Conservation (phyloP, 2,329 filamentous ascomycete species). For the Dactylellina drechsleri region DNA sequence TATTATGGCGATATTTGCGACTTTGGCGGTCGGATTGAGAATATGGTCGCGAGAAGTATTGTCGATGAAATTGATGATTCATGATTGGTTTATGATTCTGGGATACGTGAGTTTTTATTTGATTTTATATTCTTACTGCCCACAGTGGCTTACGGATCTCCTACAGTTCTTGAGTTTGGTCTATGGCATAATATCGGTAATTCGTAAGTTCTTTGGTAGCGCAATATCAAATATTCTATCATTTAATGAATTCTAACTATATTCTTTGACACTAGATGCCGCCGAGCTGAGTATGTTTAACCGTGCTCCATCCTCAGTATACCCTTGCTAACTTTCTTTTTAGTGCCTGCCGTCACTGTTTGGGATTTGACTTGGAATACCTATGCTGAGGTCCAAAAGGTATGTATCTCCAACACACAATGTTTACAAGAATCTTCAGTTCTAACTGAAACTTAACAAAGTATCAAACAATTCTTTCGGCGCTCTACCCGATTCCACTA, state of each 20-base stretch:
- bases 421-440: conserved; percentile 19
- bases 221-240: not conserved
- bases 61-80: conserved; percentile 28
- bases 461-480: conserved; percentile 44
- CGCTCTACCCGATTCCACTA: conserved; percentile 39
- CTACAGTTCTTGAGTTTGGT: conserved; percentile 23
- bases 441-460: conserved; percentile 6
- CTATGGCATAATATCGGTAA: conserved; percentile 34
- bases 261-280: conserved; percentile 15
- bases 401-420: conserved; percentile 6
- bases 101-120: conserved; percentile 34
- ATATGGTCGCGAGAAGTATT: conserved; percentile 49
- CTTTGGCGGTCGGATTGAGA: conserved; percentile 18
- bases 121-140: no score
- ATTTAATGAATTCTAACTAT: not conserved
- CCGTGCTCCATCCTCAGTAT: not conserved
- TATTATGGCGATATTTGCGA: conserved; percentile 31
- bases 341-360: conserved; percentile 34
- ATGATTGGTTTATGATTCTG: conserved; percentile 52
- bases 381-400: conserved; percentile 33
- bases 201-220: conserved; percentile 27
- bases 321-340: not conserved
- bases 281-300: conserved; percentile 23
- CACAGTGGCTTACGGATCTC: not conserved
- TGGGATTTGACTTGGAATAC: conserved; percentile 53